Evolutionary conservation across 2,329 filamentous ascomycete species (phyloP).

Genomic region (Tothia fuscella): DNA sequence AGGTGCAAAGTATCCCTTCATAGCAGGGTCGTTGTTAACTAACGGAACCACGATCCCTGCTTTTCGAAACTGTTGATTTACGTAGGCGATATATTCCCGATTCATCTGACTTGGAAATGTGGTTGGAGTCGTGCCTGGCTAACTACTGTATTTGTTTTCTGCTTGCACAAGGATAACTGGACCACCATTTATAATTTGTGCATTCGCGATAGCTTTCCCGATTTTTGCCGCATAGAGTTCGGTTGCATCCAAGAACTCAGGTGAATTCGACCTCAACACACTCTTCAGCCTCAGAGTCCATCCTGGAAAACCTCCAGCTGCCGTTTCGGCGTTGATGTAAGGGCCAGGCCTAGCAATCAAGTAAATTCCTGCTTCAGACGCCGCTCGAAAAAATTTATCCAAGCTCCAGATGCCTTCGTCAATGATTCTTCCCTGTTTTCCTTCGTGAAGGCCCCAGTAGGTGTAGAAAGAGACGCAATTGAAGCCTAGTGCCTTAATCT

Average conservation of each 20-base stretch:
- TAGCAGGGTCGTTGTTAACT: constrained; percentile 60
- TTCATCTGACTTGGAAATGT: background rate
- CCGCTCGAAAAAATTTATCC: constrained; percentile 18
- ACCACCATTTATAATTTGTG: constrained; percentile 72
- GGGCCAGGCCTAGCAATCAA: constrained; percentile 19
- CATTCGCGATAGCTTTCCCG: constrained; percentile 54
- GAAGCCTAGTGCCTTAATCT: constrained; percentile 14
- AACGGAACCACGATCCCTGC: constrained; percentile 63
- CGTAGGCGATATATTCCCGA: constrained; percentile 51
- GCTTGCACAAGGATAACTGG: constrained; percentile 68
- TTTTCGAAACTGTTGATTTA: constrained; percentile 54
- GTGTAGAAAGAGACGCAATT: constrained; percentile 14
- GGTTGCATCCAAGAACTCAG: constrained; percentile 1
- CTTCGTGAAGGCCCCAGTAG: constrained; percentile 12
- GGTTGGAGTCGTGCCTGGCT: constrained; percentile 40
- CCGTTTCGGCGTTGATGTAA: constrained; percentile 16
- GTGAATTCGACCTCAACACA: background rate
- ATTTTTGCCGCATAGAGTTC: constrained; percentile 46
- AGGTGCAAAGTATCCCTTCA: constrained; percentile 50
- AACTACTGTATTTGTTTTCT: constrained; percentile 70
- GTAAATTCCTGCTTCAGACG: constrained; percentile 19
- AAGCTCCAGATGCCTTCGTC: constrained; percentile 11
- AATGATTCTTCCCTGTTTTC: constrained; percentile 6
- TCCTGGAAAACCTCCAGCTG: constrained; percentile 10
- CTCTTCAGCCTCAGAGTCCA: constrained; percentile 2